These are phyloP conservation scores for Phalaenopsis aphrodite DNA, from an alignment of 106 monocot species.

Conservation along the genomic window DNA sequence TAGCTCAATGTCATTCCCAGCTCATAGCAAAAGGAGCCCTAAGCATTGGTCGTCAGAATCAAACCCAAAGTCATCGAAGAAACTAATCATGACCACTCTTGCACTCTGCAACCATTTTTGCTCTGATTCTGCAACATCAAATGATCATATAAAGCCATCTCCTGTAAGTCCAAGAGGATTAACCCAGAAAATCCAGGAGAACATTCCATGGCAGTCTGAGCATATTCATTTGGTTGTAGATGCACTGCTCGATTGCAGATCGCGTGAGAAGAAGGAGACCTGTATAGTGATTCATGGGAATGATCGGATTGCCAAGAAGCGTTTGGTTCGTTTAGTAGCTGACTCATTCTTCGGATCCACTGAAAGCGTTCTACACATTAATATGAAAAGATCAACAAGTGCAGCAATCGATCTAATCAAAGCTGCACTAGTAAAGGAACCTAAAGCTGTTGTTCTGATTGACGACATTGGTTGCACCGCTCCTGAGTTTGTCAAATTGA, in stretches of 20 bases:
- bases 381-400: constrained; percentile 17
- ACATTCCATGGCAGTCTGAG: constrained; percentile 81
- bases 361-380: constrained; percentile 22
- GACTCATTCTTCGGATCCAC: constrained; percentile 34
- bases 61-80: background rate
- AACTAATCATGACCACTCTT: constrained; percentile 29
- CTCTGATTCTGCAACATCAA: constrained; percentile 49
- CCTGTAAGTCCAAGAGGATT: constrained; percentile 25
- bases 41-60: background rate
- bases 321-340: constrained; percentile 37
- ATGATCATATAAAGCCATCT: constrained; percentile 9
- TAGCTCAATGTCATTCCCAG: constrained; percentile 11
- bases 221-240: constrained; percentile 40
- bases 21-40: background rate
- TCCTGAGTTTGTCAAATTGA: constrained; percentile 9
- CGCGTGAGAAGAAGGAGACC: constrained; percentile 13
- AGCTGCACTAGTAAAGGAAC: constrained; percentile 22
- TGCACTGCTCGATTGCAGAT: constrained; percentile 28
- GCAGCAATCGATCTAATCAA: constrained; percentile 13
- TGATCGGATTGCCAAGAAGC: constrained; percentile 55
- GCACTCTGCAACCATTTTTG: constrained; percentile 33
- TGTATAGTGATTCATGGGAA: constrained; percentile 57
- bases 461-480: constrained; percentile 36
- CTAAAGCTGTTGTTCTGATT: constrained; percentile 37
- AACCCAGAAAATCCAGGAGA: constrained; percentile 29